Conservation (phyloP, 176 grass and related monocot species). For the Thalia dealbata region DNA sequence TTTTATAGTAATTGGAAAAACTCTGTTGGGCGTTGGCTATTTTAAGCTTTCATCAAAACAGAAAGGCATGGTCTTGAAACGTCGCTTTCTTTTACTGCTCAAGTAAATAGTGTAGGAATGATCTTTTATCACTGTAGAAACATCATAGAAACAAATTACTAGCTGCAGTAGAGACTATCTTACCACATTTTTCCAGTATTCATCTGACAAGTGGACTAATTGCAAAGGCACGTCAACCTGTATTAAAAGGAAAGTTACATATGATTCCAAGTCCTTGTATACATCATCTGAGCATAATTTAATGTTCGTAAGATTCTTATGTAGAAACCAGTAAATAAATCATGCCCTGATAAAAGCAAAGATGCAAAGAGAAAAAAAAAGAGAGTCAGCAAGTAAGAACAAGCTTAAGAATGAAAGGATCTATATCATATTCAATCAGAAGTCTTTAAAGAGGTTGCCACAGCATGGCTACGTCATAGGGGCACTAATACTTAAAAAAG, state of each 20-base stretch:
- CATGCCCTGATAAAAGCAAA: not conserved
- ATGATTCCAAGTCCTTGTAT: not conserved
- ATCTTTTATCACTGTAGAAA: not conserved
- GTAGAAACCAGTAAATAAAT: not conserved
- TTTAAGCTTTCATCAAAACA: not conserved
- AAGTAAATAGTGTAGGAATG: not conserved
- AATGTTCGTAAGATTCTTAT: not conserved
- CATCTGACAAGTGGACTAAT: slow-evolving; percentile 84
- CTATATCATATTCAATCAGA: not conserved
- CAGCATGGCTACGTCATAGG: not conserved
- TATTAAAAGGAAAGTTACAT: not conserved
- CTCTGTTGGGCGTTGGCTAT: not conserved
- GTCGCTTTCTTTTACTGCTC: not conserved
- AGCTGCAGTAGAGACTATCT: not conserved
- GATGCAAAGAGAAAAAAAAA: not conserved
- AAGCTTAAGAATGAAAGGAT: not conserved
- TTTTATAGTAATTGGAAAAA: not conserved
- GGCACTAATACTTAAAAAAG: not conserved
- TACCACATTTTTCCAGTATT: slow-evolving; percentile 98
- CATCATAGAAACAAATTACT: not conserved
- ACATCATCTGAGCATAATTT: not conserved
- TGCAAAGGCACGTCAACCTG: slow-evolving; percentile 77
- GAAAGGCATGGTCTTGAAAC: not conserved
- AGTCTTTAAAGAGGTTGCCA: not conserved
- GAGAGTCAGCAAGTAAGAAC: not conserved